A percentile compares a stretch with the other conserved stretches of the same genome.
phyloP scores from a whole-genome alignment of 2,329 filamentous ascomycete genomes.

The Penicillium sp. region DNA sequence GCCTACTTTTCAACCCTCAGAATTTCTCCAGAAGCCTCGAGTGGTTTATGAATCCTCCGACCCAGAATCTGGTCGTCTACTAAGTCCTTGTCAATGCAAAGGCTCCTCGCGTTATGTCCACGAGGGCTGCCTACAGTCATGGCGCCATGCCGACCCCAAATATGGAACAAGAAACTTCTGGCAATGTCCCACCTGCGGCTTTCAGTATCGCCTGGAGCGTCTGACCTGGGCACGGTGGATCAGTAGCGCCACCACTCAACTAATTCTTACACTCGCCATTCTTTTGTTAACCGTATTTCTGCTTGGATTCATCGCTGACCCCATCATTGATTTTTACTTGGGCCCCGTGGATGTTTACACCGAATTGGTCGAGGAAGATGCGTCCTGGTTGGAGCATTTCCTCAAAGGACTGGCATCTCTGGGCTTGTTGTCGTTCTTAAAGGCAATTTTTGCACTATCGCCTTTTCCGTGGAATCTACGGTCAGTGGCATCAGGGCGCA shows the following conservation, averaged over 20 bases:
- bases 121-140: constrained; percentile 80
- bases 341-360: constrained; percentile 68
- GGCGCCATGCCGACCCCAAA: constrained; percentile 72
- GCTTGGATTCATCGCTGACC: constrained; percentile 88
- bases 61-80: constrained; percentile 69
- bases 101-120: constrained; percentile 93
- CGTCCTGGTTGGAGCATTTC: constrained; percentile 79
- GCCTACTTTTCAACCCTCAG: constrained; percentile 60
- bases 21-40: constrained; percentile 56
- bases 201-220: constrained; percentile 75
- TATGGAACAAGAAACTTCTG: constrained; percentile 70
- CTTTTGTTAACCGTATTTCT: constrained; percentile 72
- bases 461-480: constrained; percentile 75
- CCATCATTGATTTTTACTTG: constrained; percentile 83
- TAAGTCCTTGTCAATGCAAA: constrained; percentile 90
- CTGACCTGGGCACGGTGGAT: constrained; percentile 72
- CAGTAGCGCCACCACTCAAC: constrained; percentile 65
- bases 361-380: constrained; percentile 47
- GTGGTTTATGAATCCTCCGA: constrained; percentile 74
- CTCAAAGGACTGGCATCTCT: constrained; percentile 86
- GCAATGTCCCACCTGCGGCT: constrained; percentile 84
- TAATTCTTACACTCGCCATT: constrained; percentile 68
- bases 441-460: constrained; percentile 71
- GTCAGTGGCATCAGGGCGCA: constrained; percentile 54
- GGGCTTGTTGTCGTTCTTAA: constrained; percentile 80